Conservation (phyloP, 257 asterid genomes). For the Penstemon newberryi region DNA sequence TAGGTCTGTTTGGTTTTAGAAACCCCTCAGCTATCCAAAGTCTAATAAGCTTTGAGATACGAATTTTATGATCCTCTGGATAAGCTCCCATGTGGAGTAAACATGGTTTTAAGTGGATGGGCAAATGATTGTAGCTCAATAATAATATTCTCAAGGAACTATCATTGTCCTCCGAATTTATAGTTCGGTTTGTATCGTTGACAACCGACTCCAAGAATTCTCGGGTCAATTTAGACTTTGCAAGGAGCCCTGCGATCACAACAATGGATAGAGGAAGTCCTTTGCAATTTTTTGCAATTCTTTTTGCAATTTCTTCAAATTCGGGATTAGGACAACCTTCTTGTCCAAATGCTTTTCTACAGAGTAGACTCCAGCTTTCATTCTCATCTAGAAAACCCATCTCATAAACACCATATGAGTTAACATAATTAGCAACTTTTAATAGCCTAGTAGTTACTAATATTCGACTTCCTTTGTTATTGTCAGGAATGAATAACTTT, state of each 20-base stretch:
- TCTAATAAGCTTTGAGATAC: neutral
- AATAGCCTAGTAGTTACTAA: conserved; percentile 24
- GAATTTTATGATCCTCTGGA: neutral
- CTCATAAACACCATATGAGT: neutral
- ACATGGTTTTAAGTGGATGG: conserved; percentile 25
- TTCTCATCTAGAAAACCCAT: conserved; percentile 21
- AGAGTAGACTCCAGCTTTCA: conserved; percentile 29
- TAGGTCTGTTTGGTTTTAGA: conserved; percentile 4
- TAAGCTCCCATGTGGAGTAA: conserved; percentile 24
- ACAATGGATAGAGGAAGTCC: conserved; percentile 35
- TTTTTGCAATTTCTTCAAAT: too few relatives aligned
- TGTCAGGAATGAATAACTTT: conserved; percentile 1
- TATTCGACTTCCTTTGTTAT: conserved; percentile 21
- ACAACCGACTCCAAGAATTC: conserved; percentile 3
- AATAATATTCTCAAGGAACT: neutral
- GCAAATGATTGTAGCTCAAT: neutral
- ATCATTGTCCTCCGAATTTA: neutral
- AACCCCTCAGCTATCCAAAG: conserved; percentile 28
- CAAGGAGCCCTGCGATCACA: conserved; percentile 30
- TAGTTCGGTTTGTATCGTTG: neutral
- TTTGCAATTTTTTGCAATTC: conserved; percentile 21
- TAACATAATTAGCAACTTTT: neutral
- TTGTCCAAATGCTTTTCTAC: conserved; percentile 13
- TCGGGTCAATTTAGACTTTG: conserved; percentile 13
- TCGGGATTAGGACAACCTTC: conserved; percentile 10